Percentiles rank a stretch among this genome's conserved stretches.
phyloP scores from a whole-genome alignment of 257 asterid genomes.

The Lycium ferocissimum region DNA sequence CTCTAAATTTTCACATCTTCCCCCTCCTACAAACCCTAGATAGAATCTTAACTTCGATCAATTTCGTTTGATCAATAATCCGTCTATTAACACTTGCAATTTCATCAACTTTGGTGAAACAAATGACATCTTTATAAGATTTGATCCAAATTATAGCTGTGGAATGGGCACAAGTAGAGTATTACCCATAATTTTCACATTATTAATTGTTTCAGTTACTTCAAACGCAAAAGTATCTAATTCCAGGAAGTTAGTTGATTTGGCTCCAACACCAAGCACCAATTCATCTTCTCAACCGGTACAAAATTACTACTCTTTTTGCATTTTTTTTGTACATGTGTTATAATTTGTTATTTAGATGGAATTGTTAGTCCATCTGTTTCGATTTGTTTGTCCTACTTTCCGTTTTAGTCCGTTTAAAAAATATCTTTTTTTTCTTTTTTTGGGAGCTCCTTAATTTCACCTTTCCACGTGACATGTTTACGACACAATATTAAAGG shows the following conservation, averaged over 20 bases:
- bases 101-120: background rate
- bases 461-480: too few species aligned
- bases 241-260: constrained; percentile 27
- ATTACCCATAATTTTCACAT: constrained; percentile 13
- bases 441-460: too few species aligned
- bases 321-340: background rate
- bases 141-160: constrained; percentile 7
- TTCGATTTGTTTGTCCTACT: too few species aligned
- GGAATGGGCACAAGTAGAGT: constrained; percentile 33
- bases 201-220: constrained; percentile 23
- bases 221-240: constrained; percentile 1
- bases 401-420: too few species aligned
- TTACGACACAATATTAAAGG: too few species aligned
- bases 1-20: background rate
- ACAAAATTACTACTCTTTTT: background rate
- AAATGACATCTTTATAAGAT: background rate
- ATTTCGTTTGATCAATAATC: background rate
- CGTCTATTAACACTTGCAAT: background rate
- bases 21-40: background rate
- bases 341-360: background rate
- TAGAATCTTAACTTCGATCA: constrained; percentile 9
- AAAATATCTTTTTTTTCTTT: too few species aligned
- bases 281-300: constrained; percentile 22
- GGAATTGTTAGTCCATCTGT: background rate
- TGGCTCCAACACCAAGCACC: background rate